Evolutionary conservation across 1,284 basidiomycete species (phyloP).

Genomic region (Tilletia setariae): DNA sequence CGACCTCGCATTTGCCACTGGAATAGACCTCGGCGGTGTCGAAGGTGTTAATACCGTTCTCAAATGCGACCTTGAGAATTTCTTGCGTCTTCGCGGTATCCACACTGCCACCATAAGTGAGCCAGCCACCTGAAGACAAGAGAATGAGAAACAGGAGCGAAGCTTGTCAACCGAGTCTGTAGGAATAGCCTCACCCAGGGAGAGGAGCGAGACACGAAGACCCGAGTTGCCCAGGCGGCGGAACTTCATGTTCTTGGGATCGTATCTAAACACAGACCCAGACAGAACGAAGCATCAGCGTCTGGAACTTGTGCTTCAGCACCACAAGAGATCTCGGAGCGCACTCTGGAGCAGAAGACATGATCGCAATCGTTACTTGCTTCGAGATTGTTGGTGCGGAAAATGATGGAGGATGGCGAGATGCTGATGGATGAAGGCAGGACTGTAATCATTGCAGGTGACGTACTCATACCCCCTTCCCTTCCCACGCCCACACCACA

Average conservation of each 20-base stretch:
- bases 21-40: conserved; percentile 69
- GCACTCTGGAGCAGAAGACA: too few relatives aligned
- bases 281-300: too few relatives aligned
- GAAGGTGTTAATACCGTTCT: conserved; percentile 66
- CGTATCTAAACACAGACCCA: conserved; percentile 15
- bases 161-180: neutral
- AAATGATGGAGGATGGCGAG: too few relatives aligned
- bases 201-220: conserved; percentile 39
- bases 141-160: neutral
- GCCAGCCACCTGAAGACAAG: conserved; percentile 24
- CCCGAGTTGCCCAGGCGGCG: conserved; percentile 38
- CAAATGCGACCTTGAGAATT: conserved; percentile 38
- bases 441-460: too few relatives aligned
- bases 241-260: conserved; percentile 47
- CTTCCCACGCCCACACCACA: too few relatives aligned
- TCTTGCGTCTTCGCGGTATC: conserved; percentile 32
- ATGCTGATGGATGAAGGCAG: too few relatives aligned
- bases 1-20: conserved; percentile 67
- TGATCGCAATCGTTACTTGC: too few relatives aligned
- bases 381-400: too few relatives aligned
- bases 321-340: too few relatives aligned
- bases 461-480: too few relatives aligned
- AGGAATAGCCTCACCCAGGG: conserved; percentile 33
- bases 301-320: too few relatives aligned
- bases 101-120: conserved; percentile 39